Evolutionary conservation across 495 filamentous ascomycete species (phyloP).

Genomic region (Opeltia flavorubescens): DNA sequence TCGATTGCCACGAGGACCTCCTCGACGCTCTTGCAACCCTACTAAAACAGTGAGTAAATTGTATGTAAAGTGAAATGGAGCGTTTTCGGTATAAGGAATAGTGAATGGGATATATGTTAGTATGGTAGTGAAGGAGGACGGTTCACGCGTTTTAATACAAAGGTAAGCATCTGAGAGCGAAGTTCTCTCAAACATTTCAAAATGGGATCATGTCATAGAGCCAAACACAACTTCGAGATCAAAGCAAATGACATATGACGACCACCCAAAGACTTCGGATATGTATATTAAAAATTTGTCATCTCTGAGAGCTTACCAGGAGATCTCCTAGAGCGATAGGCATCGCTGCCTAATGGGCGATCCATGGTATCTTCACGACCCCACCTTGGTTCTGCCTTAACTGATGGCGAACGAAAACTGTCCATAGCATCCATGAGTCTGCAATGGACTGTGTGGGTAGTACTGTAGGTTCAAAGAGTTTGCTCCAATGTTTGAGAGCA

Average conservation of each 20-base stretch:
- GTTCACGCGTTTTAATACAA: no score
- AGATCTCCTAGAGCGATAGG: slow-evolving; percentile 33
- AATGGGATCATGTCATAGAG: no score
- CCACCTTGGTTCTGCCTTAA: slow-evolving; percentile 14
- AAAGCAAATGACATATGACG: no score
- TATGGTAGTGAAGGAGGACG: no score
- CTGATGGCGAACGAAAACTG: slow-evolving; percentile 10
- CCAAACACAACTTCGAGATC: no score
- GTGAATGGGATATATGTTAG: no score
- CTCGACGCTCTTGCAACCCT: slow-evolving; percentile 35
- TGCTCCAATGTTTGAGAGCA: not conserved
- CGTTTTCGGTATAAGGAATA: no score
- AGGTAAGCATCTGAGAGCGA: no score
- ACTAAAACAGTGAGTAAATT: not conserved
- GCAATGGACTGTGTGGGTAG: not conserved
- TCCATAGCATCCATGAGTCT: slow-evolving; percentile 13
- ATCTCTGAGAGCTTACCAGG: slow-evolving; percentile 27
- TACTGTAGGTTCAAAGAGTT: not conserved
- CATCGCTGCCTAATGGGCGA: slow-evolving; percentile 18
- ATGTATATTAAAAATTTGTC: not conserved
- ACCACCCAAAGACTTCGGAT: no score
- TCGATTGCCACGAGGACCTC: slow-evolving; percentile 23
- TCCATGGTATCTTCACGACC: slow-evolving; percentile 12
- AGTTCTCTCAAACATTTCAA: no score
- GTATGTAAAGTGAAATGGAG: not conserved